Evolutionary conservation across 192 early-diverging fungal species (phyloP).

Genomic region (Backusella tarrabulga): DNA sequence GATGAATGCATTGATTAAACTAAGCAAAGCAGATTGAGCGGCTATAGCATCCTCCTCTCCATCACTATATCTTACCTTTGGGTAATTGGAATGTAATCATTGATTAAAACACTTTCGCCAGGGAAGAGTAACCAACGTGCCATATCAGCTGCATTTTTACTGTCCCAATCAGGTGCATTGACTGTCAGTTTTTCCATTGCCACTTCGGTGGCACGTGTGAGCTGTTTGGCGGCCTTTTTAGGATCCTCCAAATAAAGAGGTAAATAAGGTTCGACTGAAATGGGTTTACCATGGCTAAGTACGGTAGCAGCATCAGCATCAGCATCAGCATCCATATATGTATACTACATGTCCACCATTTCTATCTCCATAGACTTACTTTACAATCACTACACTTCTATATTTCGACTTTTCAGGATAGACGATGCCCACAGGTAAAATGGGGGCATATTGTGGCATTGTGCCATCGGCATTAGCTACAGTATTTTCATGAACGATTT

Average conservation of each 20-base stretch:
- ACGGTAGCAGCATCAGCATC: too few relatives aligned
- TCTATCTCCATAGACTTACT: slow-evolving; percentile 22
- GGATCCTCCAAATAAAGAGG: slow-evolving; percentile 38
- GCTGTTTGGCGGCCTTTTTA: slow-evolving; percentile 37
- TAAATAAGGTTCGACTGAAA: slow-evolving; percentile 38
- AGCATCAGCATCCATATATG: too few relatives aligned
- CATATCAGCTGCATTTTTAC: slow-evolving; percentile 38
- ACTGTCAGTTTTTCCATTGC: slow-evolving; percentile 46
- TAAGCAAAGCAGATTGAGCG: neutral
- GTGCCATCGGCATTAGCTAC: slow-evolving; percentile 14
- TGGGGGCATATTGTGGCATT: slow-evolving; percentile 15
- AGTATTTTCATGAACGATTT: slow-evolving; percentile 22
- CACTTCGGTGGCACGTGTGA: slow-evolving; percentile 38
- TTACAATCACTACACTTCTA: slow-evolving; percentile 39
- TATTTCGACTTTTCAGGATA: slow-evolving; percentile 53
- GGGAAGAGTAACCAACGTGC: slow-evolving; percentile 42
- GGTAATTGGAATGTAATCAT: slow-evolving; percentile 44
- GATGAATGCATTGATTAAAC: slow-evolving; percentile 27
- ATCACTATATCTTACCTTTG: slow-evolving; percentile 37
- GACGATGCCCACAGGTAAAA: slow-evolving; percentile 47
- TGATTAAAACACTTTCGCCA: slow-evolving; percentile 25
- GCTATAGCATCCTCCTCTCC: too few relatives aligned
- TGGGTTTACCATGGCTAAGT: slow-evolving; percentile 43
- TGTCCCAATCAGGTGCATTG: slow-evolving; percentile 51
- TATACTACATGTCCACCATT: too few relatives aligned